Evolutionary conservation across 2,329 filamentous ascomycete genomes (phyloP), one percentile per base, ranked within the genome.

Genomic region (Aspergillus sergii): DNA sequence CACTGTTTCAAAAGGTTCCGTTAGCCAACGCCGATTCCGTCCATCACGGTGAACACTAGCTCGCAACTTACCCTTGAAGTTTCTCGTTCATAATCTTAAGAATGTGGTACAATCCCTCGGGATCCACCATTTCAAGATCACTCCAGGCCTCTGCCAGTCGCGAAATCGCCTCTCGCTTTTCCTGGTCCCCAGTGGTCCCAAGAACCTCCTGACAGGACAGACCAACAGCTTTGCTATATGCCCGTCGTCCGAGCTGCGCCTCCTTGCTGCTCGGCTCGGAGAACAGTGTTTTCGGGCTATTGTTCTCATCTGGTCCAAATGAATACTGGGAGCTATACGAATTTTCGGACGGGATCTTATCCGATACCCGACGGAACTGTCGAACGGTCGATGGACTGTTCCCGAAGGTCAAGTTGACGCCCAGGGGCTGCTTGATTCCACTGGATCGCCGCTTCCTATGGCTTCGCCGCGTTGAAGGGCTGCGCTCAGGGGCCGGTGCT

Each of bases 341-440:
- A 21, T 68, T 60, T 30, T 74, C 71, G 14, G 58, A 61, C 3
- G 72, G 26, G 83, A 88, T 69, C 84, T 83, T 81, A 71, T 92
- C 91, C 0, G 94, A 95, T 0, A 96, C 93, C 28, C 94, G 88
- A 67, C 92, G 91, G 82, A 97, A 98, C 58, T 96, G 89, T 60
- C 94, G 90, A 68, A 96, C 92, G 19, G 94, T 97, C 1, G 94
- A 97, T 1, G 92, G 92, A 9, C 90, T 91, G 77, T 98, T 98
- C 58, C 94, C 95, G 79, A 96, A 98, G 7, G 91, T 96, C 83
- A 96, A 89, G 72, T 98, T 93, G 1, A 95, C 86, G 60, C 93
- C 93, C 2, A 97, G 84, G 0, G 94, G 94, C 67, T 92, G 89
- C 78, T 92, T 93, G 1, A 87, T 78, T 2, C 83, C 83, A 61